phyloP scores from a whole-genome alignment of 2,329 filamentous ascomycete species.

The Fusarium sp. region DNA sequence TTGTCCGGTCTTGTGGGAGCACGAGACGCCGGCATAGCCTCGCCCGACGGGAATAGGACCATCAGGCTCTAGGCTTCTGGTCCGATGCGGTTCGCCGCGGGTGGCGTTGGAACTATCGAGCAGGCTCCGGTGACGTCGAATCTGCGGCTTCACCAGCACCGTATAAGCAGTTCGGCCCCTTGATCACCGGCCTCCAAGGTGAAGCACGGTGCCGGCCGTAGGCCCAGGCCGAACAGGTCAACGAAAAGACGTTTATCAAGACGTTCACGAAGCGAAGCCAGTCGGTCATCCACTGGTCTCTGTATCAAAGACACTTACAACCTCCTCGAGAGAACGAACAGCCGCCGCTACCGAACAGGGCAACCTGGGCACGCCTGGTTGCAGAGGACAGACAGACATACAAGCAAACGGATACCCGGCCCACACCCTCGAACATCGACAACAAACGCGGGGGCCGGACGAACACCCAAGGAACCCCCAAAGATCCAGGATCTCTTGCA shows the following conservation, averaged over 20 bases:
- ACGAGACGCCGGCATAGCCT: conserved; percentile 44
- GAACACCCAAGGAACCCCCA: conserved; percentile 18
- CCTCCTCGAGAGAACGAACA: conserved; percentile 10
- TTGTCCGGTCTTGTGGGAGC: conserved; percentile 35
- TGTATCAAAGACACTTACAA: conserved; percentile 6
- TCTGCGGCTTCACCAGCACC: conserved; percentile 32
- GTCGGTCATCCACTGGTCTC: conserved; percentile 9
- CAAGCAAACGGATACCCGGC: conserved; percentile 15
- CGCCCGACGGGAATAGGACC: conserved; percentile 33
- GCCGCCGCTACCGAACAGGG: conserved; percentile 12
- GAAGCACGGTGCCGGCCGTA: conserved; percentile 38
- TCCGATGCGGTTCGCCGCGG: conserved; percentile 38
- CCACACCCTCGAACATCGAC: conserved; percentile 15
- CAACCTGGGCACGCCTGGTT: conserved; percentile 22
- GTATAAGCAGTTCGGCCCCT: conserved; percentile 44
- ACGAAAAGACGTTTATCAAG: conserved; percentile 33
- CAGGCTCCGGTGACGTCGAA: conserved; percentile 42
- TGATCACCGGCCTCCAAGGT: conserved; percentile 32
- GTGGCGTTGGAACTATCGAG: conserved; percentile 44
- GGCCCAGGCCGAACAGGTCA: conserved; percentile 34
- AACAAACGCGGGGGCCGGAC: conserved; percentile 23
- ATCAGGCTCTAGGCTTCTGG: conserved; percentile 27
- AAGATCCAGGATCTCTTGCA: conserved; percentile 20
- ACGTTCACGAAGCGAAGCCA: conserved; percentile 33
- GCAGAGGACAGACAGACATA: conserved; percentile 7